Base-by-base conservation (phyloP, 768 basidiomycete species). In the Sporobolomyces pararoseus region DNA sequence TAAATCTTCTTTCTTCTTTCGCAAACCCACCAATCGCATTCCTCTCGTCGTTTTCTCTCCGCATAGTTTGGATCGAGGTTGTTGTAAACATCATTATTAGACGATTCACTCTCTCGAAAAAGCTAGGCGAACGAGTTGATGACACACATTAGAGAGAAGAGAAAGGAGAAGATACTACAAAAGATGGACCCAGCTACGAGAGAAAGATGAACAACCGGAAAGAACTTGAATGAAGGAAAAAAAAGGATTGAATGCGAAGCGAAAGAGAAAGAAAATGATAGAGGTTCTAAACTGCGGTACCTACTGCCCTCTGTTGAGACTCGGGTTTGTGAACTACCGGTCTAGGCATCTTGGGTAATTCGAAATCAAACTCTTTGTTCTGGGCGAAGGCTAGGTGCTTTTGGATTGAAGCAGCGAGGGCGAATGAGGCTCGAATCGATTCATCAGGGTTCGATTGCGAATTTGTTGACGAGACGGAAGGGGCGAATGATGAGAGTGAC, bases 321-420 rank as follows among this genome's bases (percentile, higher is more conserved):
- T 60, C 58, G 2, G 21, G 4, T 37, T 32, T 60, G 25, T 46
- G 27, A 14, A 21, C 58, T 13, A 49, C 59, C 2, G 44, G 44
- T 14, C 59, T 9, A 2, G 62, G 55, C 49, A 31, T 3, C 39
- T 34, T 37, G n/a, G 66, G 60, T 23, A 60, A 29, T 13, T 39
- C 57, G 31, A 66, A 50, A 4, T 32, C 65, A 25, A 52, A 42
- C 12, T 32, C 65, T 13, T 12, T 52, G 23, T 21, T 29, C 25
- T 19, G 16, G 35, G 63, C 39, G 23, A 27, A 27, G 1, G 55
- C 57, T 9, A 70, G 44, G 44, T 64, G 63, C 23, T 63, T 50
- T 57, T 70, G 63, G n/a, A 70, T 70, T 13, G 32, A 35, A 12
- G 63, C 63, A 2, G 62, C 63, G 63, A 70, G 68, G 12, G 68